Evolutionary conservation across 2,329 filamentous ascomycete species (phyloP).

Genomic region (Aspergillus eucalypticola): DNA sequence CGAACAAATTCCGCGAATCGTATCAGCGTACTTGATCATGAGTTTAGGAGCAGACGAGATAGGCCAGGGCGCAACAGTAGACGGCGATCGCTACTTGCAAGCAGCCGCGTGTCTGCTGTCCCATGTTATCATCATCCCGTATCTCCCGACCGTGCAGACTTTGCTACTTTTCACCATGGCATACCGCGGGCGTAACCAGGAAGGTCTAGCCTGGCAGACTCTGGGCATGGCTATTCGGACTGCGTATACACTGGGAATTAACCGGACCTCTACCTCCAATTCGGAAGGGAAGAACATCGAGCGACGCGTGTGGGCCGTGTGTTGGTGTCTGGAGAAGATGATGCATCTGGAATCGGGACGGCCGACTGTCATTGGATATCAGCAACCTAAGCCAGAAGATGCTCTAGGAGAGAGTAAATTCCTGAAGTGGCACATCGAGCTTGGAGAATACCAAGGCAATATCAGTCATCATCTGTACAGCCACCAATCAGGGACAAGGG

Average conservation of each 20-base stretch:
- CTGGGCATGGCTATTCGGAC: slow-evolving; percentile 18
- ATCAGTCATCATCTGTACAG: slow-evolving; percentile 20
- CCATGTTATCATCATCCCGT: slow-evolving; percentile 16
- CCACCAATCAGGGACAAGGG: slow-evolving; percentile 1
- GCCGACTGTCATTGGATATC: slow-evolving; percentile 7
- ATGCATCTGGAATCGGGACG: slow-evolving; percentile 18
- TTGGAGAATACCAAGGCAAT: slow-evolving; percentile 14
- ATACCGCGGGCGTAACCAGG: slow-evolving; percentile 16
- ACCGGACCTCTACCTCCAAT: neutral
- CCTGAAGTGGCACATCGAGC: slow-evolving; percentile 14
- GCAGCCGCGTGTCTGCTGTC: slow-evolving; percentile 14
- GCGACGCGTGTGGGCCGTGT: slow-evolving; percentile 11
- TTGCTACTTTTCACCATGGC: slow-evolving; percentile 13
- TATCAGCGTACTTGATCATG: slow-evolving; percentile 15
- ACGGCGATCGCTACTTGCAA: slow-evolving; percentile 14
- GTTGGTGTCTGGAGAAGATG: slow-evolving; percentile 16
- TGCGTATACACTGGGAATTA: slow-evolving; percentile 17
- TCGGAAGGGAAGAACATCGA: neutral
- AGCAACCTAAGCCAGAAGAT: slow-evolving; percentile 1
- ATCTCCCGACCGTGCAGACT: slow-evolving; percentile 16
- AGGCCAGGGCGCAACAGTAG: slow-evolving; percentile 9
- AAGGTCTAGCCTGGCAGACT: slow-evolving; percentile 18
- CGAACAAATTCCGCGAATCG: slow-evolving; percentile 5
- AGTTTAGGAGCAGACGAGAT: slow-evolving; percentile 15
- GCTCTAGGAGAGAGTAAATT: neutral